phyloP scores from a whole-genome alignment of 768 basidiomycete species.

The Gymnopilus junonius region DNA sequence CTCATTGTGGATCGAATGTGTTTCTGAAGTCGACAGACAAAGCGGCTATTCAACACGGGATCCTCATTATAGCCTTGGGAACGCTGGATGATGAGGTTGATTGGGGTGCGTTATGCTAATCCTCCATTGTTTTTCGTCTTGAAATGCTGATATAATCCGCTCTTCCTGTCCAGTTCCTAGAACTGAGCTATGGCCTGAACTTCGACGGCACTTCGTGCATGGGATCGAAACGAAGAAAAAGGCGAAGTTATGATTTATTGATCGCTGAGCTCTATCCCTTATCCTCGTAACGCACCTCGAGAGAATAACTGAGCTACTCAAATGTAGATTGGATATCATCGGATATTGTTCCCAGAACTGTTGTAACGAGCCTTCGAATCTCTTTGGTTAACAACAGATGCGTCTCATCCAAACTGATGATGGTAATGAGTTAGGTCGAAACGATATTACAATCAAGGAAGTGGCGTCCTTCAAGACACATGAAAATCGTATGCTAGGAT shows the following conservation, averaged over 20 bases:
- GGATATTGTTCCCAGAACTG: too few relatives aligned
- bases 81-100: conserved; percentile 33
- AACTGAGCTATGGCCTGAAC: conserved; percentile 29
- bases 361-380: too few relatives aligned
- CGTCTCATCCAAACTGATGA: too few relatives aligned
- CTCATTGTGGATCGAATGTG: conserved; percentile 40
- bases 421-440: too few relatives aligned
- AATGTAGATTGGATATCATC: not conserved
- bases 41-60: conserved; percentile 13
- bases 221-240: conserved; percentile 25
- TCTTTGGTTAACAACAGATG: too few relatives aligned
- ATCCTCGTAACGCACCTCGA: not conserved
- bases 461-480: too few relatives aligned
- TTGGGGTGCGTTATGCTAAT: conserved; percentile 30
- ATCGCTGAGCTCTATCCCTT: not conserved
- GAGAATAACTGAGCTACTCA: not conserved
- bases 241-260: conserved; percentile 2
- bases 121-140: not conserved
- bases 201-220: conserved; percentile 26
- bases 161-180: conserved; percentile 28
- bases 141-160: not conserved
- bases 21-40: conserved; percentile 26
- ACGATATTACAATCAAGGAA: too few relatives aligned
- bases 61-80: conserved; percentile 31
- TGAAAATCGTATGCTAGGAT: too few relatives aligned